phyloP scores from a whole-genome alignment of 2,329 filamentous ascomycete genomes.

The Fusarium pseudograminearum region DNA sequence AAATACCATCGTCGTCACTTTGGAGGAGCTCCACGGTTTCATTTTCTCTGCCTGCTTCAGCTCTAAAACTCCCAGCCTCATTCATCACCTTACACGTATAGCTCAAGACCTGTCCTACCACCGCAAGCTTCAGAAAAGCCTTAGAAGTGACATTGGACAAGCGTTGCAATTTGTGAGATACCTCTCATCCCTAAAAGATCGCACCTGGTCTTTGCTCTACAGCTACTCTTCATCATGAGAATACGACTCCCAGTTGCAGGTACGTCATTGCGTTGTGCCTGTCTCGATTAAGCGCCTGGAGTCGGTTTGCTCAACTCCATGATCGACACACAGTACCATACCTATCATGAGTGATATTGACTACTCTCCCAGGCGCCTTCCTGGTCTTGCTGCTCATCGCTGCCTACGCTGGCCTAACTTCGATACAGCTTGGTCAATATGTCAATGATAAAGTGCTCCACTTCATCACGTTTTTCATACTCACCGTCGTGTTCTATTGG shows the following conservation, averaged over 20 bases:
- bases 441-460: constrained; percentile 94
- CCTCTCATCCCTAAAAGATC: background rate
- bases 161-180: background rate
- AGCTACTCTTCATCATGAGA: constrained; percentile 68
- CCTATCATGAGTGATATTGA: constrained; percentile 12
- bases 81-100: constrained; percentile 21
- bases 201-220: background rate
- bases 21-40: constrained; percentile 19
- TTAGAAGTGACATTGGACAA: background rate
- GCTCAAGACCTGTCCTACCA: constrained; percentile 6
- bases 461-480: constrained; percentile 86
- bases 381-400: constrained; percentile 77
- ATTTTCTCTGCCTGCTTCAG: constrained; percentile 28
- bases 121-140: background rate
- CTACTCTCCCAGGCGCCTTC: constrained; percentile 69
- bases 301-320: background rate
- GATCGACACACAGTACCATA: background rate
- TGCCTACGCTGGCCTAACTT: constrained; percentile 83
- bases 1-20: constrained; percentile 23
- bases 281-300: background rate
- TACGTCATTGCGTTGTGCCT: constrained; percentile 57
- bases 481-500: constrained; percentile 95
- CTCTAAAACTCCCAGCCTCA: constrained; percentile 29
- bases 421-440: constrained; percentile 64
- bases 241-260: constrained; percentile 91